A percentile compares a stretch with the other conserved stretches of the same genome.
These are phyloP conservation scores for Cordyceps javanica DNA, from an alignment of 2,329 filamentous ascomycete species.

Conservation along the genomic window DNA sequence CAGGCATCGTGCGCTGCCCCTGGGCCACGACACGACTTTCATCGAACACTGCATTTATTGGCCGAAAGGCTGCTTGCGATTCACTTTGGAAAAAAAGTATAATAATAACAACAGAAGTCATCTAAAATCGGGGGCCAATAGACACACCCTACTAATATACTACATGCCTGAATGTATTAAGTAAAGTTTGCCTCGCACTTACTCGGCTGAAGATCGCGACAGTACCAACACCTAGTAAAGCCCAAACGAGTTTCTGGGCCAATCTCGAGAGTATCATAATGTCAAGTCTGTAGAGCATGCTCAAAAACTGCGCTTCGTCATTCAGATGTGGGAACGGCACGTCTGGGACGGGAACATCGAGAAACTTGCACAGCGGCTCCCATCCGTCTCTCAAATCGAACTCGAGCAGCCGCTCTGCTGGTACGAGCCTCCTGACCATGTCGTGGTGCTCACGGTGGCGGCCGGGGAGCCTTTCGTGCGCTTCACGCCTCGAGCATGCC, in stretches of 20 bases:
- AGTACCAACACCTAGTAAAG: background rate
- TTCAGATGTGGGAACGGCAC: conserved; percentile 17
- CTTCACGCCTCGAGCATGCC: conserved; percentile 1
- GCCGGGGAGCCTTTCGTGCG: background rate
- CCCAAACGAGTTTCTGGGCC: background rate
- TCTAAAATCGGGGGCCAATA: too few species aligned
- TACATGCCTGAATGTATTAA: background rate
- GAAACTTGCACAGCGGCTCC: conserved; percentile 30
- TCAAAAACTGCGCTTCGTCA: background rate
- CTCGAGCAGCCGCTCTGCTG: conserved; percentile 23
- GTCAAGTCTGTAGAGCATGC: background rate
- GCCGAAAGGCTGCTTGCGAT: too few species aligned
- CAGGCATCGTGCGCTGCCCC: background rate
- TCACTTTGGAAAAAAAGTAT: too few species aligned
- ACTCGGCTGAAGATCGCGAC: background rate
- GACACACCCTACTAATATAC: background rate
- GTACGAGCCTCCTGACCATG: conserved; percentile 23
- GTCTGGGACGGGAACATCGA: conserved; percentile 25
- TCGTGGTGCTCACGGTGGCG: conserved; percentile 21
- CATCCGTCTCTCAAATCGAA: conserved; percentile 29
- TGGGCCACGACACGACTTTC: background rate
- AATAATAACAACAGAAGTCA: too few species aligned
- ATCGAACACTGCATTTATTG: too few species aligned
- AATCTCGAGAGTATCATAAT: background rate
- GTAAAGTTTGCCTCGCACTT: background rate